Percentiles rank a stretch among this genome's conserved stretches.
Conservation (phyloP, 179 eudicot genomes). For the Nepenthes alata region DNA sequence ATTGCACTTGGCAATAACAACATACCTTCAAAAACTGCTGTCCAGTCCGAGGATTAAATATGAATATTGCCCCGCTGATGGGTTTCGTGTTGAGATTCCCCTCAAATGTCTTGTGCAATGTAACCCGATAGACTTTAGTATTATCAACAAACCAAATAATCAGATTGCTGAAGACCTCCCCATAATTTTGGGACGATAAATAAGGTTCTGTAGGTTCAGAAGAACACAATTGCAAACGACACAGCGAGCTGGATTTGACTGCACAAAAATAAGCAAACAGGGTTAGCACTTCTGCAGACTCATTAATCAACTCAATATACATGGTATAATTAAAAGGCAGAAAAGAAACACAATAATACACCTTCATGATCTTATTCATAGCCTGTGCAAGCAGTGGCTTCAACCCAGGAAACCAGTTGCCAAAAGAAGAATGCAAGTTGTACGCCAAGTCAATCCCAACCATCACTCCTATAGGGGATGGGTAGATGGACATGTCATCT, state of each 20-base stretch:
- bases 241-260: conserved; percentile 97
- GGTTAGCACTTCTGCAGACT: not conserved
- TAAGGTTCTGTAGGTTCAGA: conserved; percentile 99
- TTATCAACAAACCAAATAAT: conserved; percentile 99
- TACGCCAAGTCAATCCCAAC: conserved; percentile 94
- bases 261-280: conserved; percentile 16
- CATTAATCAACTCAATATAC: not conserved
- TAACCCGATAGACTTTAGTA: conserved; percentile 96
- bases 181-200: conserved; percentile 93
- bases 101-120: conserved; percentile 97
- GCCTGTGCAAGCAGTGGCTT: conserved; percentile 95
- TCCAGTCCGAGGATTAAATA: conserved; percentile 92
- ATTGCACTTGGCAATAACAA: conserved; percentile 4
- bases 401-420: conserved; percentile 99
- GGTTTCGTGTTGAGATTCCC: conserved; percentile 98
- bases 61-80: conserved; percentile 94
- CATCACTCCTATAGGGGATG: conserved; percentile 98
- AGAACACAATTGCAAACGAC: conserved; percentile 95
- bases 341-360: conserved; percentile 6
- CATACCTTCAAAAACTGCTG: conserved; percentile 86
- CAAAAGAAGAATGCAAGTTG: conserved; percentile 98
- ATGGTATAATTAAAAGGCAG: not conserved
- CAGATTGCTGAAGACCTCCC: conserved; percentile 98
- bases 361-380: conserved; percentile 99
- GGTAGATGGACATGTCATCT: conserved; percentile 99